Base-by-base conservation (phyloP, 1,284 basidiomycete species). In the Pterulicium gracile region DNA sequence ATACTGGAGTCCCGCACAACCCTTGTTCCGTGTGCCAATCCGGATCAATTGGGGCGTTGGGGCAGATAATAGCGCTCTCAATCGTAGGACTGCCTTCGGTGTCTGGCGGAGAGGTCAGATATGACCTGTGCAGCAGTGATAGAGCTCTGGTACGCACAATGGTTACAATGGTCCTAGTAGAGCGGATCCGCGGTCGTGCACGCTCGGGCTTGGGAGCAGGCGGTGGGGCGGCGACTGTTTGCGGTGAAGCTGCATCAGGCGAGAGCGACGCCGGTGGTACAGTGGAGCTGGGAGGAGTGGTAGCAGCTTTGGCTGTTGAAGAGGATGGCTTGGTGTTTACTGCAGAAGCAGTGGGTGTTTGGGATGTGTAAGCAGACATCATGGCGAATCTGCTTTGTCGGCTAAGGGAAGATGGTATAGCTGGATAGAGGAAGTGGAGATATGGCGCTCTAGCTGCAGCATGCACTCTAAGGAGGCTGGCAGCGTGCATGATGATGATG, bases 1-100 rank as follows among this genome's bases (percentile, higher is more conserved):
- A 66, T 99, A 99, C 21, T 89, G 86, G 64, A 99, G 81, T 4
- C 96, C 96, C 0, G 96, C 96, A 63, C 96, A 99, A n/a, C 96
- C 96, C 66, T 98, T 97, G 67, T 98, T 96, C 56, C 87, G 81
- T 42, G 98, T 93, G 24, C 93, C 91, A 50, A 99, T 91, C 4
- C 95, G 87, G 51, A 99, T 87, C 48, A 96, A 76, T 59, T 92
- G 89, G 1, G 94, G 93, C n/a, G 79, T 81, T 18, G 89, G 88
- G 14, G 83, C 79, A 34, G 73, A 73, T 49, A 91, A 66, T 18
- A 98, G 73, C 7, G 70, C 73, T 4, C 68, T 75, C 35, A 97
- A 71, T 22, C 88, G 81, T 10, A 67, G 63, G 2, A 96, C 79
- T 12, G 95, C 95, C 22, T 70, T 65, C 1, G 91, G 83, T 20